phyloP scores from a whole-genome alignment of 495 filamentous ascomycete species.

The Aspergillus kassunensis region DNA sequence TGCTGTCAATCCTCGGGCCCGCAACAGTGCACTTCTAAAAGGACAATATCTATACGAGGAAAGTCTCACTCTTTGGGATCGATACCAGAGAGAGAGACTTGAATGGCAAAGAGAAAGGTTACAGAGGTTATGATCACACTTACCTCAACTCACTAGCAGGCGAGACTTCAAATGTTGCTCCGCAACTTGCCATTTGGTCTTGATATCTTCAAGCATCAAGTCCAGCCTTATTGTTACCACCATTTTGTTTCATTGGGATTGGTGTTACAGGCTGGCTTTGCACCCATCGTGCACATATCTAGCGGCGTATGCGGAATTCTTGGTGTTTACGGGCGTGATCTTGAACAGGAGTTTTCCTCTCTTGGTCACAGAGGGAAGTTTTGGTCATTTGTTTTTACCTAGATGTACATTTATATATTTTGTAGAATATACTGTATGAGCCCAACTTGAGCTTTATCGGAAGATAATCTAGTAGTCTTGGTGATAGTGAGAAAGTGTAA shows the following conservation, averaged over 20 bases:
- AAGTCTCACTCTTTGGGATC: conserved; percentile 16
- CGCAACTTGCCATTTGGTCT: background rate
- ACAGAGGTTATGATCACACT: background rate
- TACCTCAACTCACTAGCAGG: background rate
- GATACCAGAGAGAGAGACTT: conserved; percentile 10
- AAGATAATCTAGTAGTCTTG: background rate
- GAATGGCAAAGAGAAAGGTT: conserved; percentile 6
- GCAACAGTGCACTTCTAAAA: conserved; percentile 12
- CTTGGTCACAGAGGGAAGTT: background rate
- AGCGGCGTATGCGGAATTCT: background rate
- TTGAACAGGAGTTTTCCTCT: background rate
- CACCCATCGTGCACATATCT: conserved; percentile 1
- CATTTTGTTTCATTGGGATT: background rate
- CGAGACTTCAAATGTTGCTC: background rate
- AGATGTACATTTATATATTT: conserved; percentile 17
- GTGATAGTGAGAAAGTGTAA: background rate
- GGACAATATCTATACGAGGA: conserved; percentile 5
- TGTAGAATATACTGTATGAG: too few relatives aligned
- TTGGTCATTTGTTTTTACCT: background rate
- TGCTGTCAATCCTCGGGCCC: conserved; percentile 21
- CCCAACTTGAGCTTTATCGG: too few relatives aligned
- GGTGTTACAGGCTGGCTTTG: conserved; percentile 10
- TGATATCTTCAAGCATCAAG: background rate
- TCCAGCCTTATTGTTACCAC: background rate
- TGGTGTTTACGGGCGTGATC: background rate